Percentiles rank a stretch among this genome's conserved stretches.
These are phyloP conservation scores for Chrysanthemum seticuspe DNA, from an alignment of 129 eudicot species.

Conservation along the genomic window DNA sequence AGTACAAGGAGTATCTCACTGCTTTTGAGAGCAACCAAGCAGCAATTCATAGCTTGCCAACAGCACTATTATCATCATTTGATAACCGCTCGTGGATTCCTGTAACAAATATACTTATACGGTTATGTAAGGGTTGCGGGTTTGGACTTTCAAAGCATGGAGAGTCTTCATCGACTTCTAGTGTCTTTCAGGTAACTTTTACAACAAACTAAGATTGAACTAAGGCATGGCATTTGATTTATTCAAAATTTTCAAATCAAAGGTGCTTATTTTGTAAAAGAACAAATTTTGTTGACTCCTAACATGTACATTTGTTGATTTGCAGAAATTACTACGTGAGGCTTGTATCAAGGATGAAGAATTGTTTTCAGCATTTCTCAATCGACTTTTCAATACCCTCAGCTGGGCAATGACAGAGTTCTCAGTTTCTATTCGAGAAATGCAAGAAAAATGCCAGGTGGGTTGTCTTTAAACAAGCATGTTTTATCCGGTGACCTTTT, in stretches of 20 bases:
- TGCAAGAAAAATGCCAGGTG: conserved; percentile 92
- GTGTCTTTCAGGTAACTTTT: conserved; percentile 62
- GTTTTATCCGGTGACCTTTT: conserved; percentile 4
- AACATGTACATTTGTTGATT: conserved; percentile 12
- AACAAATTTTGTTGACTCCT: not conserved
- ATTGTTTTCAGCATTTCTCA: conserved; percentile 77
- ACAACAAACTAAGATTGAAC: not conserved
- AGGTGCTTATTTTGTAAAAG: conserved; percentile 9
- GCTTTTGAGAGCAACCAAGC: conserved; percentile 90
- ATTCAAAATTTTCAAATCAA: not conserved
- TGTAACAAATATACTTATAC: conserved; percentile 80
- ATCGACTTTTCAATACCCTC: conserved; percentile 82
- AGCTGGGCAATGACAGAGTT: conserved; percentile 99
- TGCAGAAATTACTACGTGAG: conserved; percentile 78
- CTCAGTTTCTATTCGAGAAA: conserved; percentile 88
- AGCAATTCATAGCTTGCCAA: conserved; percentile 70
- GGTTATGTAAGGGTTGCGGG: conserved; percentile 87
- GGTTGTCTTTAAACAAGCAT: conserved; percentile 1
- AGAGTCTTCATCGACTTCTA: conserved; percentile 75
- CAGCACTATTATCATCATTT: conserved; percentile 84
- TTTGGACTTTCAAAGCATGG: conserved; percentile 86
- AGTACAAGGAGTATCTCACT: conserved; percentile 75
- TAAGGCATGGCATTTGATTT: not conserved
- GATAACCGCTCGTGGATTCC: conserved; percentile 97
- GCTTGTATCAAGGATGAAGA: conserved; percentile 78